Conservation (phyloP, 352 stramenopile species). For the Phytophthora sp. region DNA sequence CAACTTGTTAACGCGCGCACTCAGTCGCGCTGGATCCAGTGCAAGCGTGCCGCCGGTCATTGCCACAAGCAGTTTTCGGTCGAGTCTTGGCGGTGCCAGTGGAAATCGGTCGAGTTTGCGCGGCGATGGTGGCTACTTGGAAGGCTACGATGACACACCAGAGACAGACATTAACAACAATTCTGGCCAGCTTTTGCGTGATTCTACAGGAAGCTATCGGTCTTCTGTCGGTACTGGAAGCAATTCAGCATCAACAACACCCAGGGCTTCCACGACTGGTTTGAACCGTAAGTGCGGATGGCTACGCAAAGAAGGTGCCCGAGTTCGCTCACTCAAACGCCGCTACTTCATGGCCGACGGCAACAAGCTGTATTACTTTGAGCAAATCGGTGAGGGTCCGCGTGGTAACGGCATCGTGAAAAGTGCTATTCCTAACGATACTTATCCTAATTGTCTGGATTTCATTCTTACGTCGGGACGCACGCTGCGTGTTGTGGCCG, state of each 20-base stretch:
- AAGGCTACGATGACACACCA: conserved; percentile 27
- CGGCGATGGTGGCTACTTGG: conserved; percentile 32
- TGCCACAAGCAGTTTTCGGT: conserved; percentile 11
- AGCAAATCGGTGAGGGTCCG: conserved; percentile 59
- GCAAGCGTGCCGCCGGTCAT: conserved; percentile 21
- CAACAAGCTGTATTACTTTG: conserved; percentile 64
- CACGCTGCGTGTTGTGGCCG: conserved; percentile 66
- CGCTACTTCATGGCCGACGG: conserved; percentile 78
- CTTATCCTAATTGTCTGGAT: conserved; percentile 70
- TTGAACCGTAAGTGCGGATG: conserved; percentile 64
- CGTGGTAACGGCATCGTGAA: conserved; percentile 64
- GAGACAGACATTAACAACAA: conserved; percentile 24
- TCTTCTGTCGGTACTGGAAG: conserved; percentile 18
- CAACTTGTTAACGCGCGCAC: conserved; percentile 36
- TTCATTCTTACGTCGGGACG: conserved; percentile 64
- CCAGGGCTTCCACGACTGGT: conserved; percentile 19
- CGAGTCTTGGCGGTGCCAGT: conserved; percentile 14
- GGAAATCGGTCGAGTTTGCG: conserved; percentile 25
- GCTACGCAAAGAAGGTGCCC: conserved; percentile 80
- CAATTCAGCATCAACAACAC: conserved; percentile 20
- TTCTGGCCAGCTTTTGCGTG: conserved; percentile 12
- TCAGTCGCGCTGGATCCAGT: conserved; percentile 43
- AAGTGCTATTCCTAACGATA: conserved; percentile 51
- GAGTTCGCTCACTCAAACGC: conserved; percentile 75
- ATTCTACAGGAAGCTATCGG: conserved; percentile 17